Base-by-base conservation (phyloP, 495 filamentous ascomycete species). In the Elaphomyces granulatus region DNA sequence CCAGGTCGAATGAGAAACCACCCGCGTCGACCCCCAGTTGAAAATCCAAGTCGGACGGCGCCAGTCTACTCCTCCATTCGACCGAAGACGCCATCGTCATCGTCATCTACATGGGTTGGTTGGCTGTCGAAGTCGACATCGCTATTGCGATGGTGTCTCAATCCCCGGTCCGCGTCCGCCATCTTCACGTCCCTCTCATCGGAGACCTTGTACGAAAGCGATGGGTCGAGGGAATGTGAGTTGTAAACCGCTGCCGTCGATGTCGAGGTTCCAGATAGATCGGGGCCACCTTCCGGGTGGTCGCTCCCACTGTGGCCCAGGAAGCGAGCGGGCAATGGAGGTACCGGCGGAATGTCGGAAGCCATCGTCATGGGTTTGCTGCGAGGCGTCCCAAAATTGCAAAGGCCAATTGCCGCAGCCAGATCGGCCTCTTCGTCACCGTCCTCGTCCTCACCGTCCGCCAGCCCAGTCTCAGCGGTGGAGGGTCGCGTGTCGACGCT, bases 11-110 rank as follows among this genome's bases (percentile, higher is more conserved):
- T 37, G 4, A 14, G 15, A 7, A 6, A 8, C 15, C 35, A 20
- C 17, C 16, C 35, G 18, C 8, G 17, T 17, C 35, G 35, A 37
- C 18, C 35, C 7, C n/a, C 8, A 15, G 18, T 8, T 10, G 8
- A 16, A 37, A 37, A 17, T 15, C 20, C 36, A 23, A 36, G 39
- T 20, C 4, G 23, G 40, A 20, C 35, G 32, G 12, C 32, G 20
- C 9, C 17, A 15, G 42, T 52, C 63, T 71, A 94, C 60, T 90
- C 86, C 54, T 98, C 90, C 88, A 95, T 95, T 43, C 74, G 75
- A 16, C 90, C 90, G 67, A 98, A 98, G 37, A 98, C 72, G 43
- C 85, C 87, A 44, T 94, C 90, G 38, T 95, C 88, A 36, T 94
- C 87, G 47, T 96, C 88, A 52, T 92, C 84, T 46, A 74, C 77